Evolutionary conservation across 2,329 filamentous ascomycete genomes (phyloP).

Genomic region (Gyromitra esculenta): DNA sequence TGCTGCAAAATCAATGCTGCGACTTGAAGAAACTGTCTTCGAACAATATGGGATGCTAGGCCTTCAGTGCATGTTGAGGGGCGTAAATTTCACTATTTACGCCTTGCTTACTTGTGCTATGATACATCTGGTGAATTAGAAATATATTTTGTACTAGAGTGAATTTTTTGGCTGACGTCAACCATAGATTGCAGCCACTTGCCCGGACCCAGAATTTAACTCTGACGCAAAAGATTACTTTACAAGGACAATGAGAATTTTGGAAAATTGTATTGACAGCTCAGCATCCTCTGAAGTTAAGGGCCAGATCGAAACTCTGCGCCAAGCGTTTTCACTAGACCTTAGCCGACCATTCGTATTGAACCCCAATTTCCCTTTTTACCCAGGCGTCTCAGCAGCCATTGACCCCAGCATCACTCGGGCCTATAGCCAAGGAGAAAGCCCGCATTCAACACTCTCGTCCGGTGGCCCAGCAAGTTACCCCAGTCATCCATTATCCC

Average conservation of each 20-base stretch:
- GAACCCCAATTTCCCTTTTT: slow-evolving; percentile 79
- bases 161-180: slow-evolving; percentile 30
- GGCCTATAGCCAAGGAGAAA: slow-evolving; percentile 60
- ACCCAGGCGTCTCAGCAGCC: slow-evolving; percentile 75
- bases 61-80: slow-evolving; percentile 88
- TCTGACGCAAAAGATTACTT: slow-evolving; percentile 87
- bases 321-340: slow-evolving; percentile 91
- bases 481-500: slow-evolving; percentile 77
- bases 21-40: slow-evolving; percentile 83
- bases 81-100: slow-evolving; percentile 96
- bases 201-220: slow-evolving; percentile 88
- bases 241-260: slow-evolving; percentile 88
- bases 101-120: slow-evolving; percentile 89
- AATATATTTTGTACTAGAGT: neutral
- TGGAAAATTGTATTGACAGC: slow-evolving; percentile 90
- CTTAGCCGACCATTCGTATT: slow-evolving; percentile 84
- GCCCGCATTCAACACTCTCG: slow-evolving; percentile 62
- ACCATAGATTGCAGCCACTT: slow-evolving; percentile 84
- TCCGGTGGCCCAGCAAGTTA: slow-evolving; percentile 65
- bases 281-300: slow-evolving; percentile 63
- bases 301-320: slow-evolving; percentile 85
- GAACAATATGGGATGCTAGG: slow-evolving; percentile 80
- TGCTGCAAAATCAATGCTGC: slow-evolving; percentile 84
- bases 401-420: slow-evolving; percentile 68
- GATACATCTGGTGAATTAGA: slow-evolving; percentile 81